Base-by-base conservation (phyloP, 306 rosid species). In the Morella rubra region DNA sequence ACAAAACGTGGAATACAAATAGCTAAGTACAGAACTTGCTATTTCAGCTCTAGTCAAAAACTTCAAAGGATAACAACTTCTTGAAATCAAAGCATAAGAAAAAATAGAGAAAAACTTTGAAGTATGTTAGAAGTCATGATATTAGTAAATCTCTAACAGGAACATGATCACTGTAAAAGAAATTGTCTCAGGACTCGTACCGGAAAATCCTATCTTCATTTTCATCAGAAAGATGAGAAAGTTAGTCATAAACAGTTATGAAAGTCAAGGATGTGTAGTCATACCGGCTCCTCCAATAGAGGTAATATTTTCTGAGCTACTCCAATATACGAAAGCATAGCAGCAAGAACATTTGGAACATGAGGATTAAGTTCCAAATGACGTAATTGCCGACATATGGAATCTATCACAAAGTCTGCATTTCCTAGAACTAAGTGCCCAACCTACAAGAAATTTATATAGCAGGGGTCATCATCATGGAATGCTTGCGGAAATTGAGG, bases 381-480 rank as follows among this genome's bases (percentile, higher is more conserved):
- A 44, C 97, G 93, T 74, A 95, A 81, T 72, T 90, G 96, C 11
- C 89, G 91, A 83, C 97, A 92, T 83, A 92, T 81, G 42, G 97
- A 92, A 92, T 92, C 98, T 72, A 92, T 81, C 81, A 95, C 97
- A 83, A 92, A 92, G 84, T 95, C 98, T 72, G 97, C 96, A 82
- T 95, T 90, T 62, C 71, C 92, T 86, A 92, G 72, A 81, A 95
- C 97, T 76, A 95, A 82, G 65, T 83, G 82, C 19, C 88, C 95
- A 85, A 95, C 98, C 98, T 94, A 85, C 85, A 84, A 64, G 41
- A 84, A 54, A 54, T 47, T 60, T 71, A 45, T 41, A 72, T n/a
- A 19, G 62, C 24, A 69, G 49, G 59, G 32, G 54, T 81, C 78
- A 50, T 64, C 47, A 68, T 72, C 51, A 72, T 37, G 70, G 20